Conservation (phyloP, 2,329 filamentous ascomycete genomes). For the Venturia nashicola region DNA sequence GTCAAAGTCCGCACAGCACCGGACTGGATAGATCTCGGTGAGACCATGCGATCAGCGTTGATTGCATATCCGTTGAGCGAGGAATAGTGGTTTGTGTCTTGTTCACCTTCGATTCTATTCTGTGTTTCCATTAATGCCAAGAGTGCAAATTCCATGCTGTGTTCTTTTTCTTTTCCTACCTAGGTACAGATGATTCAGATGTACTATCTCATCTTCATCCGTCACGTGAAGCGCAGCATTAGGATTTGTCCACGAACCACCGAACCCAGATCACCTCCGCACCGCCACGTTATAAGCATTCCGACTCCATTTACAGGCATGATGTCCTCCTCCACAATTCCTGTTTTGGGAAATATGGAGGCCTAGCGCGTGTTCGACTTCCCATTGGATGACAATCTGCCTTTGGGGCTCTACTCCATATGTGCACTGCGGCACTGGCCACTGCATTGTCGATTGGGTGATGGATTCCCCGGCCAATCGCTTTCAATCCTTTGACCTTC, state of each 20-base stretch:
- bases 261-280: neutral
- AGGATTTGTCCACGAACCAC: too few relatives aligned
- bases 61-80: conserved; percentile 4
- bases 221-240: neutral
- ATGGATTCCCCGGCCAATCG: neutral
- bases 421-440: neutral
- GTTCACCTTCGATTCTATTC: neutral
- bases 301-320: neutral
- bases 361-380: neutral
- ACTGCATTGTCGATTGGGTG: neutral
- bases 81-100: neutral
- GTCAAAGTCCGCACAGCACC: neutral
- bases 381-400: neutral
- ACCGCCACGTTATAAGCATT: neutral
- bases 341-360: neutral
- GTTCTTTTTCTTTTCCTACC: neutral
- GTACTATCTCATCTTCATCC: neutral
- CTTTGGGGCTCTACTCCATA: neutral
- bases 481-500: neutral
- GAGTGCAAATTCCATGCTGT: neutral
- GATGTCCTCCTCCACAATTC: neutral
- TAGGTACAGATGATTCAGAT: too few relatives aligned
- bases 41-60: conserved; percentile 10
- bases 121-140: neutral
- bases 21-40: conserved; percentile 6